Conservation (phyloP, 306 rosid species). For the Oemleria cerasiformis region DNA sequence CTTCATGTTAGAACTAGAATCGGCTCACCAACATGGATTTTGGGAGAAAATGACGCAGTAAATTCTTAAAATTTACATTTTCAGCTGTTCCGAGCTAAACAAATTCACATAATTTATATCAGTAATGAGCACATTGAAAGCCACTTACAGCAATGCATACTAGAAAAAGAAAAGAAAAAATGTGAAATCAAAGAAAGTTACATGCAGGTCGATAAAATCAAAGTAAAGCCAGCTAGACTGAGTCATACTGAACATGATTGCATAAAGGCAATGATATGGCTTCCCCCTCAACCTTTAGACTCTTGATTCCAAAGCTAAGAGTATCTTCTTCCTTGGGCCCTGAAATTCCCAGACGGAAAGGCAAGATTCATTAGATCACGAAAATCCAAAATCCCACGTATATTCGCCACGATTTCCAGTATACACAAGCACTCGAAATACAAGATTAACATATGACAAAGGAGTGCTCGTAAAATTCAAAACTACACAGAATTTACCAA, state of each 20-base stretch:
- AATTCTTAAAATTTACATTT: constrained; percentile 4
- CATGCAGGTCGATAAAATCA: constrained; percentile 24
- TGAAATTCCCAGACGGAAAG: constrained; percentile 39
- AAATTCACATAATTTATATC: constrained; percentile 13
- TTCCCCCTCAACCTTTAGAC: constrained; percentile 39
- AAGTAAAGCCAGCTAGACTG: constrained; percentile 20
- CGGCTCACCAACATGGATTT: no score
- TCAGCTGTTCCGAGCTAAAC: constrained; percentile 13
- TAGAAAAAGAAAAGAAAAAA: background rate
- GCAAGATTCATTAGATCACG: background rate
- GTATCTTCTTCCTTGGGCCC: constrained; percentile 99
- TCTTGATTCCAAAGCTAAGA: constrained; percentile 81
- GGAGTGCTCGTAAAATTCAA: no score
- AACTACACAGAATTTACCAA: background rate
- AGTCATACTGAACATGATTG: constrained; percentile 15
- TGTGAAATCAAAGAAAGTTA: background rate
- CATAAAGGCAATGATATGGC: background rate
- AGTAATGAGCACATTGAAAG: constrained; percentile 18
- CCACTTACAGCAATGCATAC: constrained; percentile 29
- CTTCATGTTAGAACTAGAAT: background rate
- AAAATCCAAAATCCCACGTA: background rate
- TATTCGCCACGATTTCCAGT: background rate
- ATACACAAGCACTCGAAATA: background rate
- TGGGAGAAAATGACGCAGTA: background rate
- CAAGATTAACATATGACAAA: background rate